phyloP scores from a whole-genome alignment of 2,329 filamentous ascomycete species.

The Claviceps capensis region DNA sequence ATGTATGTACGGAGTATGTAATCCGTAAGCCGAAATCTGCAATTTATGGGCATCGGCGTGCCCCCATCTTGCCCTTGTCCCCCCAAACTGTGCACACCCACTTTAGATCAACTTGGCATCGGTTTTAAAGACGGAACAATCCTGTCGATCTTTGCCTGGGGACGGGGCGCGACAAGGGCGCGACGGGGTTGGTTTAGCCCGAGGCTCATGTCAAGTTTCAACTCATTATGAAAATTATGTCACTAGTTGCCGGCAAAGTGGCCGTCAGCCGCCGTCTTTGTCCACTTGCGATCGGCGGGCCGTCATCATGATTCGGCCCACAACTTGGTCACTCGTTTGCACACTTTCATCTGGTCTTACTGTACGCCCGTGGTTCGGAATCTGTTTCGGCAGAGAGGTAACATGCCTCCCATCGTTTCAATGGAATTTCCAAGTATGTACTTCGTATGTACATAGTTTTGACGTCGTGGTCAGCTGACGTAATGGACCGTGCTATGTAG shows the following conservation, averaged over 20 bases:
- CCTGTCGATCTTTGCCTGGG: background rate
- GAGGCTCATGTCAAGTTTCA: background rate
- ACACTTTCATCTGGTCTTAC: background rate
- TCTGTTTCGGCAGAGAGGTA: background rate
- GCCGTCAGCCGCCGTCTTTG: background rate
- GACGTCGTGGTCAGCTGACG: background rate
- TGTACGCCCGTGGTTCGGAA: background rate
- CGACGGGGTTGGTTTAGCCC: too few species aligned
- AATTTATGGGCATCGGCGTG: background rate
- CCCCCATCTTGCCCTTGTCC: background rate
- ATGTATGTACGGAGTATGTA: too few species aligned
- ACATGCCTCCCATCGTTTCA: background rate
- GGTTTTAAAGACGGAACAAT: background rate
- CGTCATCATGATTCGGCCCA: conserved; percentile 2
- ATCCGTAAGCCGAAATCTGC: background rate
- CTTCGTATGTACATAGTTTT: background rate
- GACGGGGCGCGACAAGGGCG: background rate
- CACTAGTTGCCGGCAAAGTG: background rate
- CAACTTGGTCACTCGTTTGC: background rate
- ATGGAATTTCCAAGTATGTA: background rate
- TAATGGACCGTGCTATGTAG: too few species aligned
- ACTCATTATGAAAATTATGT: too few species aligned
- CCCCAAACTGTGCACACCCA: background rate
- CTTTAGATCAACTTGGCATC: background rate
- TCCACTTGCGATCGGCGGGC: background rate